Conservation (phyloP, 176 grass and related monocot species). For the Cenchrus purpureus region DNA sequence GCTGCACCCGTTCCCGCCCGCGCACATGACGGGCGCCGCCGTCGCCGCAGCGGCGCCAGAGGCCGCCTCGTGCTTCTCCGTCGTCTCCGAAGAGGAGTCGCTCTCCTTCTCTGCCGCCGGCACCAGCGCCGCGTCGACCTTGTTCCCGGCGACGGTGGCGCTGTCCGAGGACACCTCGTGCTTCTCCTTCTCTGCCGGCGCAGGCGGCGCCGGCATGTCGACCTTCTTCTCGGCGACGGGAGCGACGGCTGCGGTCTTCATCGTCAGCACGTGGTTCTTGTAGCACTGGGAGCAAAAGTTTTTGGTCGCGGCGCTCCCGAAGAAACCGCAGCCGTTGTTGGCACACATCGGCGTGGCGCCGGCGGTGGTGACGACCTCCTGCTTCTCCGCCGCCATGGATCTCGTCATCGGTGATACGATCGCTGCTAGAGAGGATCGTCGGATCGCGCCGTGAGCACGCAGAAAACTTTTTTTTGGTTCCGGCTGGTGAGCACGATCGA, state of each 20-base stretch:
- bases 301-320: no score
- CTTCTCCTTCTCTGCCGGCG: not conserved
- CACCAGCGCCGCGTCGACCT: not conserved
- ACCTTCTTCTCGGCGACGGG: no score
- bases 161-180: not conserved
- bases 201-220: not conserved
- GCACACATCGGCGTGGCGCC: no score
- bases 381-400: constrained; percentile 7
- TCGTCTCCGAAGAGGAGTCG: not conserved
- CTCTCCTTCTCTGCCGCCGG: not conserved
- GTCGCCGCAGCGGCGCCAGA: not conserved
- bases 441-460: no score
- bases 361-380: not conserved
- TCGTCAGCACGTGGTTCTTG: no score
- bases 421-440: not conserved
- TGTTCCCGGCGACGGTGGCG: not conserved
- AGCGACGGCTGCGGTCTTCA: no score
- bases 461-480: no score
- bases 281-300: no score
- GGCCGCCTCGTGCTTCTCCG: not conserved
- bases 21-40: not conserved
- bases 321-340: no score
- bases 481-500: no score
- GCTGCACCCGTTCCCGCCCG: constrained; percentile 31
- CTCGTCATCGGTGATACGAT: not conserved